Percentiles rank a stretch among this genome's conserved stretches.
These are phyloP conservation scores for Agaricales sp. DNA, from an alignment of 1,284 basidiomycete species.

Conservation along the genomic window DNA sequence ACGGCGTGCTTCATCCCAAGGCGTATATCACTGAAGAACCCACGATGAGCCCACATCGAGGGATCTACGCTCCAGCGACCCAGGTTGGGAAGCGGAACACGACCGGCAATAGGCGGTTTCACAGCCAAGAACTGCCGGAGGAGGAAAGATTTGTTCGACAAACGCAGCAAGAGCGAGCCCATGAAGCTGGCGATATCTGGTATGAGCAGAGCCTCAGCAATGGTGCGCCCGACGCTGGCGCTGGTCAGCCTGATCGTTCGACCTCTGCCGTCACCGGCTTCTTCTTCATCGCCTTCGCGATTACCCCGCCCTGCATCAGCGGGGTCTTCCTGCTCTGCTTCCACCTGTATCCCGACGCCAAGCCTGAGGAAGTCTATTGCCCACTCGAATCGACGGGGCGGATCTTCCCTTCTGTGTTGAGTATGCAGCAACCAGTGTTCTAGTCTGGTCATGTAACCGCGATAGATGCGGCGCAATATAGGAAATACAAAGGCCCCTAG, in stretches of 20 bases:
- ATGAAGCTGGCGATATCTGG: constrained; percentile 54
- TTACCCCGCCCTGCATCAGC: constrained; percentile 5
- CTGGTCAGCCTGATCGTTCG: constrained; percentile 23
- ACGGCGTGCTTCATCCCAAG: constrained; percentile 27
- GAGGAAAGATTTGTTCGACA: constrained; percentile 37
- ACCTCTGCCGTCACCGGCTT: constrained; percentile 4
- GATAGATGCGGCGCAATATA: background rate
- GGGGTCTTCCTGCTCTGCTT: constrained; percentile 2
- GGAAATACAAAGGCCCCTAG: background rate
- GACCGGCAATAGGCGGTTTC: constrained; percentile 22
- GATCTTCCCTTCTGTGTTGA: constrained; percentile 5
- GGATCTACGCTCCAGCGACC: constrained; percentile 1
- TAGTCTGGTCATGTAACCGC: background rate
- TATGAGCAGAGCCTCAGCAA: constrained; percentile 56
- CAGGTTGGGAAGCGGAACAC: background rate
- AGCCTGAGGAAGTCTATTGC: background rate
- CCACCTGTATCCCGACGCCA: background rate
- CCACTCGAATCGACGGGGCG: background rate
- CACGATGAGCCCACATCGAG: constrained; percentile 1
- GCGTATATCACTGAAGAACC: constrained; percentile 12
- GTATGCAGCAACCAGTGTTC: background rate
- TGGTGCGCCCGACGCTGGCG: constrained; percentile 48
- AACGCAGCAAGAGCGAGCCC: constrained; percentile 45
- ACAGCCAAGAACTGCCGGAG: constrained; percentile 48
- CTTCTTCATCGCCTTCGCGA: constrained; percentile 11